Conservation (phyloP, 768 basidiomycete genomes). For the Psilocybe cubensis region DNA sequence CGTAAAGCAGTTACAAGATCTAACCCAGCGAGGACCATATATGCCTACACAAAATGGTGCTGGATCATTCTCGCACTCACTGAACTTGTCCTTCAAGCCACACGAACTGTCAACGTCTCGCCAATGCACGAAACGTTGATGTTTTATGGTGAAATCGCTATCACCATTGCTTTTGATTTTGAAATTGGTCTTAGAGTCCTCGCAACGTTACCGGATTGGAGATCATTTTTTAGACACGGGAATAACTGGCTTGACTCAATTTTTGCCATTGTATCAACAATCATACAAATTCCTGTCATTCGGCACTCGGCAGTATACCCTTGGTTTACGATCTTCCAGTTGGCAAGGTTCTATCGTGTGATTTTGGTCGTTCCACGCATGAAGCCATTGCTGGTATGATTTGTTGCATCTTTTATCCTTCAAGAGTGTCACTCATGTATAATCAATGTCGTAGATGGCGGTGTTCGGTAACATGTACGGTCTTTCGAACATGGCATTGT, state of each 20-base stretch:
- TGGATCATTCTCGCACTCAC: slow-evolving; percentile 80
- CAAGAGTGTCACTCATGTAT: slow-evolving; percentile 5
- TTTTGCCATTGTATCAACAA: slow-evolving; percentile 72
- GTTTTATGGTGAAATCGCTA: slow-evolving; percentile 70
- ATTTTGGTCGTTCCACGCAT: slow-evolving; percentile 90
- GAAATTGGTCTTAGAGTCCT: slow-evolving; percentile 82
- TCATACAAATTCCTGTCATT: slow-evolving; percentile 87
- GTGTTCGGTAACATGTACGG: slow-evolving; percentile 94
- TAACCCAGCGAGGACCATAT: slow-evolving; percentile 57
- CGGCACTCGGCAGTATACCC: slow-evolving; percentile 66
- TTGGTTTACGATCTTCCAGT: slow-evolving; percentile 90
- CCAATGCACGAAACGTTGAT: slow-evolving; percentile 48
- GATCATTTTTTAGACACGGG: slow-evolving; percentile 66
- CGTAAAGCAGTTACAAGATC: slow-evolving; percentile 39
- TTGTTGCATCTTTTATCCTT: neutral
- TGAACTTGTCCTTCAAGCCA: slow-evolving; percentile 75
- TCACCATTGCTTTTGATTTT: slow-evolving; percentile 85
- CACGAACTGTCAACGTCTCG: slow-evolving; percentile 56
- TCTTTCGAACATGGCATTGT: slow-evolving; percentile 88
- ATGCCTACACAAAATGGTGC: slow-evolving; percentile 63
- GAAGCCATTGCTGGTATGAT: slow-evolving; percentile 81
- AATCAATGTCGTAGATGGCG: slow-evolving; percentile 55
- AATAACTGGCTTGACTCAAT: slow-evolving; percentile 78
- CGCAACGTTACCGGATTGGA: slow-evolving; percentile 81
- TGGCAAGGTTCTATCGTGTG: slow-evolving; percentile 88